Percentiles rank a stretch among this genome's conserved stretches.
These are phyloP conservation scores for Rhizopogon parksii DNA, from an alignment of 1,284 basidiomycete species.

Conservation along the genomic window DNA sequence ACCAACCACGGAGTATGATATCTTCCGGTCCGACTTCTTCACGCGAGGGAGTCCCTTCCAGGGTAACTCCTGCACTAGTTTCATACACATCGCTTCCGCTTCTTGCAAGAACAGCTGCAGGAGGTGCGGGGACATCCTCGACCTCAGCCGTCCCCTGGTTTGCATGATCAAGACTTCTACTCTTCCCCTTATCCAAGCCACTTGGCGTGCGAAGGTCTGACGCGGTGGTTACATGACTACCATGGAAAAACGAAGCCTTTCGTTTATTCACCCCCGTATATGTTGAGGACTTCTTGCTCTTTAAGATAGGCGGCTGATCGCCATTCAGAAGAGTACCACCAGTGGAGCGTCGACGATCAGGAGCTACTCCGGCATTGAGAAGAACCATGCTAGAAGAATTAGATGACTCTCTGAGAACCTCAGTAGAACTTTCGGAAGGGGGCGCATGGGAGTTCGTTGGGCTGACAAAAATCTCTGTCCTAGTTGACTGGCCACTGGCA, in stretches of 20 bases:
- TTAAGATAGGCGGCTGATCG: background rate
- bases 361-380: background rate
- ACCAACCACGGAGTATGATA: slow-evolving; percentile 57
- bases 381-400: background rate
- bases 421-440: background rate
- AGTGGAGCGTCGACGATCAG: no score
- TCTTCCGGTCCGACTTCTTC: slow-evolving; percentile 34
- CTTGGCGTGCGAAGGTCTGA: no score
- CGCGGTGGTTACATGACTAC: background rate
- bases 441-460: no score
- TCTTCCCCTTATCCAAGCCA: background rate
- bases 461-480: background rate
- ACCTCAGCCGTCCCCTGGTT: background rate
- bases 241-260: background rate
- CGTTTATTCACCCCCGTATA: background rate
- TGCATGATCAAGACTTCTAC: background rate
- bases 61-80: slow-evolving; percentile 57
- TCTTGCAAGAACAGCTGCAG: slow-evolving; percentile 53
- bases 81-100: slow-evolving; percentile 42
- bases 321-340: background rate
- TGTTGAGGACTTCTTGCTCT: background rate
- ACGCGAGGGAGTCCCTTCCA: slow-evolving; percentile 17
- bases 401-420: background rate
- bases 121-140: slow-evolving; percentile 39
- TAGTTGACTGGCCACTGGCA: background rate